Conservation (phyloP, 768 basidiomycete species). For the Candolleomyces aberdarensis region DNA sequence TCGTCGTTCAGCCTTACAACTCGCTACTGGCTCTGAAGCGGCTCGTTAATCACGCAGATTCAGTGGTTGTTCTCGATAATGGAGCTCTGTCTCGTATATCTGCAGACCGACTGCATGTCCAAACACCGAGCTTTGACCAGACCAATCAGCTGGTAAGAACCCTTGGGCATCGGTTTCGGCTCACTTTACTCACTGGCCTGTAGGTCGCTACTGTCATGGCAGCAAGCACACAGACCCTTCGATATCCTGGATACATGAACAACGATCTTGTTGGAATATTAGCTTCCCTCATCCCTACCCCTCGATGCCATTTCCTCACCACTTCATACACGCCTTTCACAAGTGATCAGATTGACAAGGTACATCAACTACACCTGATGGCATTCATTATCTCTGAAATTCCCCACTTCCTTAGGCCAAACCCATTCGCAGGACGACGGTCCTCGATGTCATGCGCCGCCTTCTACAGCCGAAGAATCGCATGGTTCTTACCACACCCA, state of each 20-base stretch:
- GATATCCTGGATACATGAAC: slow-evolving; percentile 99
- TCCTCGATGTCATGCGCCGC: slow-evolving; percentile 97
- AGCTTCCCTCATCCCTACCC: slow-evolving; percentile 94
- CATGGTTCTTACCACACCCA: slow-evolving; percentile 93
- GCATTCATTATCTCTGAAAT: not conserved
- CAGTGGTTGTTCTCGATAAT: slow-evolving; percentile 96
- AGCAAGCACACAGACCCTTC: slow-evolving; percentile 92
- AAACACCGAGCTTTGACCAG: slow-evolving; percentile 86
- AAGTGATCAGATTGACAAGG: slow-evolving; percentile 95
- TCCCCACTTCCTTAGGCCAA: slow-evolving; percentile 61
- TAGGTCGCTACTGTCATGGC: slow-evolving; percentile 98
- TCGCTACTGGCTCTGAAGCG: slow-evolving; percentile 90
- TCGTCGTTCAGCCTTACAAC: slow-evolving; percentile 99
- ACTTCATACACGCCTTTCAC: slow-evolving; percentile 99
- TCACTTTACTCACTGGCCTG: not conserved
- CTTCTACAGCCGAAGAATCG: slow-evolving; percentile 97
- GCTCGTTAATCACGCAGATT: slow-evolving; percentile 93
- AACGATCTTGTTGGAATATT: slow-evolving; percentile 98
- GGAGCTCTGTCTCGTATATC: slow-evolving; percentile 91
- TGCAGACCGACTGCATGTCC: slow-evolving; percentile 85
- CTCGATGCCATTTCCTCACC: slow-evolving; percentile 97
- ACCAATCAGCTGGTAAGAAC: slow-evolving; percentile 80
- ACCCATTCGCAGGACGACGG: slow-evolving; percentile 92
- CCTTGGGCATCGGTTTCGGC: not conserved
- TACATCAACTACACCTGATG: slow-evolving; percentile 23